Evolutionary conservation across 1,284 basidiomycete genomes (phyloP).

Genomic region (Ceratorhiza oryzae-sativae): DNA sequence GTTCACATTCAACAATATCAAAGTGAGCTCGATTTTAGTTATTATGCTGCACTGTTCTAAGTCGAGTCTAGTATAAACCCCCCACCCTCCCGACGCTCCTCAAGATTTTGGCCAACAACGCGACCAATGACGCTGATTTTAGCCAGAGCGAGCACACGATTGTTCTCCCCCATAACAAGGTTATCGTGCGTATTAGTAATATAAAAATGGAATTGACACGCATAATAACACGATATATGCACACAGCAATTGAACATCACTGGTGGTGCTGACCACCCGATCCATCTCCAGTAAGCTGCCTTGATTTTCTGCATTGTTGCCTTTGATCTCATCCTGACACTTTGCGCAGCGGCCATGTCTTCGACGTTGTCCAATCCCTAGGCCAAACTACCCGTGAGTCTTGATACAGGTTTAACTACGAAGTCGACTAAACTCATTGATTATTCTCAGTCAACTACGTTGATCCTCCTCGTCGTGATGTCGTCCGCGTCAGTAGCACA

Average conservation of each 20-base stretch:
- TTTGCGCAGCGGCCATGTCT: conserved; percentile 16
- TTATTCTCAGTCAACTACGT: conserved; percentile 28
- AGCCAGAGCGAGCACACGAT: conserved; percentile 21
- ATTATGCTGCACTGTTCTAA: background rate
- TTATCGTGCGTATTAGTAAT: conserved; percentile 30
- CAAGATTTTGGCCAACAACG: conserved; percentile 36
- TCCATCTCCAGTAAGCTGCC: conserved; percentile 30
- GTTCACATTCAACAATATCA: conserved; percentile 36
- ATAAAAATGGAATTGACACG: too few relatives aligned
- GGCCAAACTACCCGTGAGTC: conserved; percentile 24
- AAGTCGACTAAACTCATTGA: background rate
- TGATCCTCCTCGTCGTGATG: conserved; percentile 37
- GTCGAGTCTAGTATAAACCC: conserved; percentile 1
- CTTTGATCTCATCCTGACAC: too few relatives aligned
- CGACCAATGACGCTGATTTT: conserved; percentile 35
- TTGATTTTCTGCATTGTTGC: too few relatives aligned
- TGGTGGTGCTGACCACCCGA: conserved; percentile 33
- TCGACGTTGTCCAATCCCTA: conserved; percentile 34
- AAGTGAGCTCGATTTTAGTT: background rate
- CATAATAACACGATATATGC: background rate
- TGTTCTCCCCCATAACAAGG: conserved; percentile 25
- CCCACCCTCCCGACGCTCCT: conserved; percentile 19
- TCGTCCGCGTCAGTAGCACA: conserved; percentile 23
- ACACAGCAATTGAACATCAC: conserved; percentile 32
- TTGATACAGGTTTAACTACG: background rate